These are phyloP conservation scores for Alternaria angustiovoidea DNA, from an alignment of 2,329 filamentous ascomycete genomes.

Conservation along the genomic window DNA sequence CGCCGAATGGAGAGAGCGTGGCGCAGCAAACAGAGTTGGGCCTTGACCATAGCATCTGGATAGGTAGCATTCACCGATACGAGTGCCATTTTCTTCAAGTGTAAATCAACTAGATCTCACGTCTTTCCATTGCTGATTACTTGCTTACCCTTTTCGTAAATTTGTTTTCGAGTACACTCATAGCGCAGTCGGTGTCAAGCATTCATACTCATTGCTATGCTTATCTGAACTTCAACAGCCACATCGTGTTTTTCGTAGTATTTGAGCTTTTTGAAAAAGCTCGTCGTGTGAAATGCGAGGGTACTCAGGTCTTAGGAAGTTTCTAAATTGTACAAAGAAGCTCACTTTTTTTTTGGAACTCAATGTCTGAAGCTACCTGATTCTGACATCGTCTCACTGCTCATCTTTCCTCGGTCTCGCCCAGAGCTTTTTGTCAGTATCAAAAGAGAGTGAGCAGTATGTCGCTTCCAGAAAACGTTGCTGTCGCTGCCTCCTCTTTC, in stretches of 20 bases:
- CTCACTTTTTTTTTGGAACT: too few species aligned
- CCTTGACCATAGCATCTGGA: not conserved
- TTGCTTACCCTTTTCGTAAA: not conserved
- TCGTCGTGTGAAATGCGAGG: not conserved
- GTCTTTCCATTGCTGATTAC: not conserved
- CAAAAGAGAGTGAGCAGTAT: not conserved
- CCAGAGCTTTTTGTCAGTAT: not conserved
- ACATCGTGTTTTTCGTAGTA: not conserved
- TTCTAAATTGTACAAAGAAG: not conserved
- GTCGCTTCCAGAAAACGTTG: too few species aligned
- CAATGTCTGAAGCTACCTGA: not conserved
- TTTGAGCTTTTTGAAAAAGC: not conserved
- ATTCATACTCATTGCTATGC: not conserved
- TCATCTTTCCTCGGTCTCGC: not conserved
- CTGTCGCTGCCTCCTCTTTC: conserved; percentile 8
- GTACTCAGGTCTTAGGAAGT: not conserved
- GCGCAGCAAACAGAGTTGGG: not conserved
- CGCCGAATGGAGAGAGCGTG: not conserved
- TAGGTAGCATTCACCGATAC: not conserved
- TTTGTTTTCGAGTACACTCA: not conserved
- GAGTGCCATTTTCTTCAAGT: not conserved
- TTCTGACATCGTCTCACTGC: not conserved
- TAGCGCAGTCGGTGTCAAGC: not conserved
- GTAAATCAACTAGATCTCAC: not conserved
- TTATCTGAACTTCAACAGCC: not conserved